These are phyloP conservation scores for Fusarium liriodendri DNA, from an alignment of 2,329 filamentous ascomycete species.

Conservation along the genomic window DNA sequence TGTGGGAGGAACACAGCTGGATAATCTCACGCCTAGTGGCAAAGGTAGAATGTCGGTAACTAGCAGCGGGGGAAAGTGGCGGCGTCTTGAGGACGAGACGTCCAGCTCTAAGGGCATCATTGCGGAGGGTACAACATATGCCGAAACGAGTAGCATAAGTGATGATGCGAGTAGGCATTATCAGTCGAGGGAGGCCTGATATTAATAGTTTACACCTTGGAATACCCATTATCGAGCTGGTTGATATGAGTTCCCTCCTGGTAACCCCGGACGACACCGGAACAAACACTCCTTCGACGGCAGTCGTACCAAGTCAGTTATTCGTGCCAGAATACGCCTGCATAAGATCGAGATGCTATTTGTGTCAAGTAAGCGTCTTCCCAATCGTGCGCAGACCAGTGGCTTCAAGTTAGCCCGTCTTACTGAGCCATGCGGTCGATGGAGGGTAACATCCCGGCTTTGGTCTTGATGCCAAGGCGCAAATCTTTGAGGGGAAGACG, in stretches of 20 bases:
- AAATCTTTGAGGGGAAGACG: background rate
- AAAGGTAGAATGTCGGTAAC: background rate
- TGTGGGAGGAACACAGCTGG: background rate
- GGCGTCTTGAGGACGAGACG: background rate
- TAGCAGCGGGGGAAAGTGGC: background rate
- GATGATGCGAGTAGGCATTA: background rate
- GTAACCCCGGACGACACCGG: background rate
- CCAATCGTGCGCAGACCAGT: background rate
- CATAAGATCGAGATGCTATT: background rate
- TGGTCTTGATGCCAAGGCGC: background rate
- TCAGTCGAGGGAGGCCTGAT: background rate
- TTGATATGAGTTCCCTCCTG: background rate
- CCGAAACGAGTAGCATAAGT: background rate
- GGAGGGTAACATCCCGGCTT: background rate
- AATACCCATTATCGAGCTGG: background rate
- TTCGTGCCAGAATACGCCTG: background rate
- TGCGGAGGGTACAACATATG: background rate
- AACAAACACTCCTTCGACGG: background rate
- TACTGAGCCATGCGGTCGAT: background rate
- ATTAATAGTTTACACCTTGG: background rate
- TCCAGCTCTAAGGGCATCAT: background rate
- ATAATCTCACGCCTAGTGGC: background rate
- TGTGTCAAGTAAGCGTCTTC: background rate
- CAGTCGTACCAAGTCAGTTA: background rate
- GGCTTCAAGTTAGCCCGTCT: slow-evolving; percentile 2